phyloP scores from a whole-genome alignment of 2,329 filamentous ascomycete species.

The Phialocephala sp. region DNA sequence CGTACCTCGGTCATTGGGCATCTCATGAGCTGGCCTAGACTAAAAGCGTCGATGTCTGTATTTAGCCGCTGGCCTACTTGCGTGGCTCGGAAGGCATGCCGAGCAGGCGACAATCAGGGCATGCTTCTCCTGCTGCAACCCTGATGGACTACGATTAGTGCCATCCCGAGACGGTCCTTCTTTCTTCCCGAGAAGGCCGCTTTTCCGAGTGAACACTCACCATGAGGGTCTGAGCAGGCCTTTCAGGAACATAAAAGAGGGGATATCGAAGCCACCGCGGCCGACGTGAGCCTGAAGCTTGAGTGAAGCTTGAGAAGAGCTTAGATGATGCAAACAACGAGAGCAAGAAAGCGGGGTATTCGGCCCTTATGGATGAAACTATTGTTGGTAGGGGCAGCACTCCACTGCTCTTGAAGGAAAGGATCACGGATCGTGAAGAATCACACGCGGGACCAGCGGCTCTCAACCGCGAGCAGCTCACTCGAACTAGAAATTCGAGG shows the following conservation, averaged over 20 bases:
- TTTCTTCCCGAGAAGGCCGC: too few species aligned
- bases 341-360: conserved; percentile 1
- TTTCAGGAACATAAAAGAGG: not conserved
- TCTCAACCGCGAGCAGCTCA: too few species aligned
- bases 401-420: not conserved
- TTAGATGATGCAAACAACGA: not conserved
- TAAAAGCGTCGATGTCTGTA: not conserved
- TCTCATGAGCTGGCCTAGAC: not conserved
- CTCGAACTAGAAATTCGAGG: too few species aligned
- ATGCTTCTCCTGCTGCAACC: not conserved
- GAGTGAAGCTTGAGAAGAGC: not conserved
- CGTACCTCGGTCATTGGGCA: not conserved
- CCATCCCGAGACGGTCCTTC: too few species aligned
- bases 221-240: not conserved
- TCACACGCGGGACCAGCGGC: too few species aligned
- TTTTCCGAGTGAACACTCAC: not conserved
- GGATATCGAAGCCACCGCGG: not conserved
- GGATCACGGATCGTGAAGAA: too few species aligned
- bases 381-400: not conserved
- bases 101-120: not conserved
- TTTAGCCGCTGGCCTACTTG: not conserved
- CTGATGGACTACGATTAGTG: not conserved
- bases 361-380: not conserved
- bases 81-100: not conserved
- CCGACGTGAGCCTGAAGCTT: not conserved